Evolutionary conservation across 2,329 filamentous ascomycete species (phyloP).

Genomic region (Fonsecaea nubica): DNA sequence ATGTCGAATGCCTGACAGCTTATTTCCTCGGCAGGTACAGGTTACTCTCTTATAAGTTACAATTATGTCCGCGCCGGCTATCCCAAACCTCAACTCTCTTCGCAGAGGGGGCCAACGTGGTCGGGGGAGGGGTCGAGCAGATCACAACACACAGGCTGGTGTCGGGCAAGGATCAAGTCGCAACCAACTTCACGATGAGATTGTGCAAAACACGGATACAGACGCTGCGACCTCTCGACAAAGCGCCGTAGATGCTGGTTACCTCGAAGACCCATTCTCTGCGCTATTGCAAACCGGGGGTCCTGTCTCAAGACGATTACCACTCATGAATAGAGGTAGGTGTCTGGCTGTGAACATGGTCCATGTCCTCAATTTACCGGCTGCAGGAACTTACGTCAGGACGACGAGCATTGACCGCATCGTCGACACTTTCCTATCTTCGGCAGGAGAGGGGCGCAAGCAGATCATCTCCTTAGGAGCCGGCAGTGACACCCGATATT

Average conservation of each 20-base stretch:
- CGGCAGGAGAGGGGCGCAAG: slow-evolving; percentile 44
- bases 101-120: slow-evolving; percentile 58
- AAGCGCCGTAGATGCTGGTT: slow-evolving; percentile 85
- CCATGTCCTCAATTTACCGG: slow-evolving; percentile 22
- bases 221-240: slow-evolving; percentile 88
- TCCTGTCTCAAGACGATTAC: slow-evolving; percentile 68
- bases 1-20: background rate
- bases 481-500: slow-evolving; percentile 88
- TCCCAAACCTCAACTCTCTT: slow-evolving; percentile 77
- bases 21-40: background rate
- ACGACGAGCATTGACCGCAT: slow-evolving; percentile 82
- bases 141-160: slow-evolving; percentile 45
- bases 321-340: slow-evolving; percentile 91
- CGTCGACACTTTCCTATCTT: slow-evolving; percentile 68
- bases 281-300: slow-evolving; percentile 51
- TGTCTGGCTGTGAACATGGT: slow-evolving; percentile 13
- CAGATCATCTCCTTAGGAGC: slow-evolving; percentile 94
- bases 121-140: slow-evolving; percentile 56
- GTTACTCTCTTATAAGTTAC: background rate
- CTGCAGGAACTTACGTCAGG: slow-evolving; percentile 84
- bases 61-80: slow-evolving; percentile 72
- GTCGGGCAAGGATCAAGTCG: slow-evolving; percentile 27
- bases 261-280: slow-evolving; percentile 82
- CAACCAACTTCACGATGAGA: slow-evolving; percentile 60
- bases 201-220: slow-evolving; percentile 86